Conservation (phyloP, 768 basidiomycete species). For the Serendipita indica region DNA sequence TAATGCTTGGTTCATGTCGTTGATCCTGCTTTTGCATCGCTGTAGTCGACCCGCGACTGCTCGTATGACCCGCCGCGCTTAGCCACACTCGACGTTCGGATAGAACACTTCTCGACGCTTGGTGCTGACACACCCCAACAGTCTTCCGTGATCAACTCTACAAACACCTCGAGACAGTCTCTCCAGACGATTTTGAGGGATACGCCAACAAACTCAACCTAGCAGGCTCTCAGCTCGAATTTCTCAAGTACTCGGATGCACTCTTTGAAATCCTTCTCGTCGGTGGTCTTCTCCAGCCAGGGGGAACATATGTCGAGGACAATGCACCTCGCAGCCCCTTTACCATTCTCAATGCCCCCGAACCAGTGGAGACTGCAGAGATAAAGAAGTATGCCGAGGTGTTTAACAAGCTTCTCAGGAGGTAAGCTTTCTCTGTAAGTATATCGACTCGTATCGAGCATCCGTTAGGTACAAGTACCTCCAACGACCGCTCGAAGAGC, state of each 20-base stretch:
- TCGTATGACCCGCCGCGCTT: too few species aligned
- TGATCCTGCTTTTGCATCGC: too few species aligned
- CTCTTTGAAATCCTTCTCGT: slow-evolving; percentile 94
- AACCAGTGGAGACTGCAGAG: slow-evolving; percentile 67
- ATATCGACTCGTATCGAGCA: slow-evolving; percentile 11
- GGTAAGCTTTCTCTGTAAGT: slow-evolving; percentile 33
- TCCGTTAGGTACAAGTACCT: slow-evolving; percentile 87
- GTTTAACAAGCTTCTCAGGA: slow-evolving; percentile 87
- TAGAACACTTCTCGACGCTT: too few species aligned
- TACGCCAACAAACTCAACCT: slow-evolving; percentile 73
- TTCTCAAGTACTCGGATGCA: slow-evolving; percentile 90
- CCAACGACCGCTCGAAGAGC: slow-evolving; percentile 87
- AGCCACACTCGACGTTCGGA: too few species aligned
- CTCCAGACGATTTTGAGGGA: slow-evolving; percentile 65
- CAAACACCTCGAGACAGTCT: slow-evolving; percentile 76
- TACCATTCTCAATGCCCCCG: slow-evolving; percentile 68
- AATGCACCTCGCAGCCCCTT: slow-evolving; percentile 76
- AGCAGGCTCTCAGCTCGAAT: slow-evolving; percentile 86
- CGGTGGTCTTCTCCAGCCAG: slow-evolving; percentile 92
- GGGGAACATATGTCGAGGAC: slow-evolving; percentile 81
- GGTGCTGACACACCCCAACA: slow-evolving; percentile 21
- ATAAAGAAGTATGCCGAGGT: slow-evolving; percentile 90
- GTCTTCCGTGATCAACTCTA: slow-evolving; percentile 90
- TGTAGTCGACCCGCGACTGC: too few species aligned
- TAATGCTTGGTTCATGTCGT: too few species aligned